Evolutionary conservation across 495 filamentous ascomycete genomes (phyloP), one percentile per base, ranked within the genome.

Genomic region (Xylaria palmicola): DNA sequence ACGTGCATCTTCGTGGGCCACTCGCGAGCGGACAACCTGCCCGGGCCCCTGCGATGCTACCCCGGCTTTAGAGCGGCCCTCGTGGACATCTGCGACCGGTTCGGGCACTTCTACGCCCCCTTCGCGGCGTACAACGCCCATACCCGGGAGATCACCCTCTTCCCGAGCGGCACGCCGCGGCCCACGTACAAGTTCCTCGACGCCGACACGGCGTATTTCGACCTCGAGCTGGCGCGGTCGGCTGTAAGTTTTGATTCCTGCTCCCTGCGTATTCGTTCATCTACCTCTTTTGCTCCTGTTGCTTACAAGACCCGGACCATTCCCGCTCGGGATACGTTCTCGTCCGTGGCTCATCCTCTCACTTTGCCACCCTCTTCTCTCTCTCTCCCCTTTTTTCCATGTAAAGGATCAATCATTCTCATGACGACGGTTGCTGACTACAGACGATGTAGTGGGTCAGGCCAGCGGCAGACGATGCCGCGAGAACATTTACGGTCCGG

Each of bases 11-110:
- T 56, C 64, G 34, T 62, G 47, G 29, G 52, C 59, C 29, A 53
- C 59, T 7, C 59, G 62, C 30, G 34, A 57, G 50, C 56, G 6
- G 36, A 47, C 27, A 22, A 22, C 39, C 55, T 56, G 15, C 66
- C 64, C 17, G 60, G 63, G 52, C 66, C 68, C n/a, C 65, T 62
- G 27, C 49, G 10, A n/a, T 44, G 49, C 12, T 71, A 71, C 29
- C 60, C 63, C 8, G 56, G 65, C 43, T 48, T 71, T 22, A 58
- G 62, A 43, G 48, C 49, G n/a, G 68, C 68, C 12, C 59, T 71
- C 4, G 43, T 27, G 20, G 66, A 66, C 49, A 43, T 71, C 1
- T 66, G 53, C 26, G 20, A 49, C 30, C 64, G 62, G 3, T 66
- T 68, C 50, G 59, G 59, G 29, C 49, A 63, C 24, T 67, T 53